Evolutionary conservation across 495 filamentous ascomycete species (phyloP), one percentile per base, ranked within the genome.

Genomic region (Coniosporium apollinis): DNA sequence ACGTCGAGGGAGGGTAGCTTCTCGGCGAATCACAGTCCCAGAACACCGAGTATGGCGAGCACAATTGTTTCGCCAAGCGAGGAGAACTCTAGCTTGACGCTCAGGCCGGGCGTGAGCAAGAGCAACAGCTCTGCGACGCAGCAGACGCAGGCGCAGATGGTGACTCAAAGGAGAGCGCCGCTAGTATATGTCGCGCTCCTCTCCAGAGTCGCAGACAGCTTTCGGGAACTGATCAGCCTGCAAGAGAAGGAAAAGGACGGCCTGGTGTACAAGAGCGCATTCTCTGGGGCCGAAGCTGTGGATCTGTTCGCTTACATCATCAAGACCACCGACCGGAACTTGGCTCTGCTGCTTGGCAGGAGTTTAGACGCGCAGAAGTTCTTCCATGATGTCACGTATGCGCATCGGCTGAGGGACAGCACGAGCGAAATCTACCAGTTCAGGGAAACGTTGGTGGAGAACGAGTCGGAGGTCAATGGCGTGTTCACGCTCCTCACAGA

Each of bases 311-410:
- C 77, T 2, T 82, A 80, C 48, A 96, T 96, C 46, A 94, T 96
- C 52, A 79, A 87, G 55, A 99, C 91, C 0, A 92, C 78, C 8
- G 91, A 99, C 56, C 74, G 91, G 33, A 99, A 94, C 49, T 62
- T 99, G 43, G 89, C 91, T 26, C 61, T 99, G 37, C 72, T 99
- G 8, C 58, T 99, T n/a, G 91, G 91, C 30, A 70, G 91, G 44
- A 82, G 85, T 37, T 61, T 99, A 29, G 91, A 99, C 61, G 91
- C 91, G 28, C 91, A 99, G 57, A 99, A 96, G 55, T 94, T 96
- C 56, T 99, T 99, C 54, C 91, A 96, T 55, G 91, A 99, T 69
- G 91, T 96, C 26, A 94, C 86, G 3, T 99, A 99, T 55, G 86
- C 93, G 42, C 91, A 99, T 52, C 73, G 91, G 31, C 61, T 99